Conservation (phyloP, 257 asterid genomes). For the Solanum piurae region DNA sequence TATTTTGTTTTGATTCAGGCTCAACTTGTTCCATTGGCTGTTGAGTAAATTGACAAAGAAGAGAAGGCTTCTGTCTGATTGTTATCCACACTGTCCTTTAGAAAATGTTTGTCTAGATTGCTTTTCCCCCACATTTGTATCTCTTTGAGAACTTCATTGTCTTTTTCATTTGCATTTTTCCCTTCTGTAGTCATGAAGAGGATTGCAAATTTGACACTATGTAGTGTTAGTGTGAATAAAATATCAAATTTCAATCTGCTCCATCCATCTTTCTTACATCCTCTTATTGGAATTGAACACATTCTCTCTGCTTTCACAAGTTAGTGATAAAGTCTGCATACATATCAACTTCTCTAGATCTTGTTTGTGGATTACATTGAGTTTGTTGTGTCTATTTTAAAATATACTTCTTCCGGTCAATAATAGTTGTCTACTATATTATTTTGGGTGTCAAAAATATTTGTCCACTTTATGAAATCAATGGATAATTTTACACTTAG, state of each 20-base stretch:
- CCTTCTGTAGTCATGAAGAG: neutral
- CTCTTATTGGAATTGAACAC: neutral
- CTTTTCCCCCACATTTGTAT: neutral
- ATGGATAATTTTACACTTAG: too few species aligned
- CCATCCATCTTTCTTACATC: too few species aligned
- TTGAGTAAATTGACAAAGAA: constrained; percentile 24
- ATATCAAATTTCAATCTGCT: neutral
- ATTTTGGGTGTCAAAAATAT: too few species aligned
- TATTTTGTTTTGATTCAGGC: constrained; percentile 36
- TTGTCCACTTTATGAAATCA: too few species aligned
- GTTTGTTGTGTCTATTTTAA: too few species aligned
- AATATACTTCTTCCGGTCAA: too few species aligned
- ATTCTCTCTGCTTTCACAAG: neutral
- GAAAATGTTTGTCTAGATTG: neutral
- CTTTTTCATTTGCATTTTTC: neutral
- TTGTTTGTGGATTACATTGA: too few species aligned
- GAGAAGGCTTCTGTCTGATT: neutral
- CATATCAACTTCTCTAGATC: accelerated
- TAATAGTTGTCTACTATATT: too few species aligned
- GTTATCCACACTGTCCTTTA: neutral
- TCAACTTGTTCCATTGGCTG: constrained; percentile 71
- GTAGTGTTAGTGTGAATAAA: neutral
- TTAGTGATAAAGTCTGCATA: too few species aligned
- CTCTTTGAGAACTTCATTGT: neutral
- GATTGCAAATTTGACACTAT: neutral